A percentile compares a stretch with the other conserved stretches of the same genome.
phyloP scores from a whole-genome alignment of 441 rosid genomes.

The Biscutella auriculata region DNA sequence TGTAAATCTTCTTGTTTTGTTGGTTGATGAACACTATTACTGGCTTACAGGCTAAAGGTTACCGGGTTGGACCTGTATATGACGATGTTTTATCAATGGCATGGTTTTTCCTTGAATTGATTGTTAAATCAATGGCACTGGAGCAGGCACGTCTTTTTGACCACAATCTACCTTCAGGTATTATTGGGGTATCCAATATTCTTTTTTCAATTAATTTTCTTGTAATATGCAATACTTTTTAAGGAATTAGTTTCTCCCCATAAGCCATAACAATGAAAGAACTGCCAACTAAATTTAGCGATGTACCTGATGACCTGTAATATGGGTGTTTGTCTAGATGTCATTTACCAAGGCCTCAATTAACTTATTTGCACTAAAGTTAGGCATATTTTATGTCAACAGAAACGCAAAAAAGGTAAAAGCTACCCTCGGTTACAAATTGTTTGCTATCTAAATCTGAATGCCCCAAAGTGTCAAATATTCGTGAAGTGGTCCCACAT shows the following conservation, averaged over 20 bases:
- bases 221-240: background rate
- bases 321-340: constrained; percentile 1
- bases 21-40: constrained; percentile 1
- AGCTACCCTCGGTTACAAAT: background rate
- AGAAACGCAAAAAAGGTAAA: background rate
- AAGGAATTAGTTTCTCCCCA: background rate
- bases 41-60: constrained; percentile 90
- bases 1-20: background rate
- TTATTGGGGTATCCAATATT: constrained; percentile 4
- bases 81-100: constrained; percentile 99
- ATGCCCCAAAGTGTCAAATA: too few species aligned
- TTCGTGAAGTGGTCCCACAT: too few species aligned
- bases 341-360: background rate
- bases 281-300: background rate
- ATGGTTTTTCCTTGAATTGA: constrained; percentile 98
- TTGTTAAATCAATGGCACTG: constrained; percentile 97
- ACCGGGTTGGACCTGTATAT: constrained; percentile 99
- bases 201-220: background rate
- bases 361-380: background rate
- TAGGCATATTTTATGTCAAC: background rate
- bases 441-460: background rate
- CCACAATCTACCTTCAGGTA: constrained; percentile 90
- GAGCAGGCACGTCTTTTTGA: constrained; percentile 88
- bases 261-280: background rate
- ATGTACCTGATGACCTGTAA: background rate